Evolutionary conservation across 1,284 basidiomycete genomes (phyloP).

Genomic region (Moesziomyces globuligerus): DNA sequence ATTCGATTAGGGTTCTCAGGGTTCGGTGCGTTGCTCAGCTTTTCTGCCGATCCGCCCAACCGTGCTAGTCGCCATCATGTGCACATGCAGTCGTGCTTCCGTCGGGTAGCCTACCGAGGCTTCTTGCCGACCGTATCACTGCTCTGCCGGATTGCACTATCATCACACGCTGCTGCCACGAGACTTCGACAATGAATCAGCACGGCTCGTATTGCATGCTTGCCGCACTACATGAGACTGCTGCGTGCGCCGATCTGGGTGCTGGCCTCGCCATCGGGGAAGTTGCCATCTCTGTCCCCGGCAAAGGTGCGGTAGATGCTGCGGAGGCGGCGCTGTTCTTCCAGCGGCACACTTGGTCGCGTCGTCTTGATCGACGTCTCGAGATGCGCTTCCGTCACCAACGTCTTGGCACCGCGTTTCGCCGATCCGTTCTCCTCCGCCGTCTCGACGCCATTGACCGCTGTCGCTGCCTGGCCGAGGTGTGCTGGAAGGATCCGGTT

Average conservation of each 20-base stretch:
- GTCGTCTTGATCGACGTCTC: slow-evolving; percentile 56
- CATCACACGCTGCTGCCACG: too few species aligned
- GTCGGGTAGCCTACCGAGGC: too few species aligned
- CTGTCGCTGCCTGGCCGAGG: slow-evolving; percentile 3
- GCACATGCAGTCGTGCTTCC: too few species aligned
- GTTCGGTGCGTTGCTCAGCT: too few species aligned
- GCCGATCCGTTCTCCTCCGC: background rate
- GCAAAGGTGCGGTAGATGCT: slow-evolving; percentile 61
- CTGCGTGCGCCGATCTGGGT: slow-evolving; percentile 57
- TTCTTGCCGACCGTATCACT: too few species aligned
- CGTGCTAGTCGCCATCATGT: too few species aligned
- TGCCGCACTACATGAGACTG: slow-evolving; percentile 57
- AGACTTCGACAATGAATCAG: too few species aligned
- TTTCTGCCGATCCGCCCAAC: too few species aligned
- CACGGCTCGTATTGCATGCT: background rate
- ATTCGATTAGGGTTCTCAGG: too few species aligned
- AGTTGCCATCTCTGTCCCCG: slow-evolving; percentile 59
- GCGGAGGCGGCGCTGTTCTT: slow-evolving; percentile 54
- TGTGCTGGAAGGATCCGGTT: slow-evolving; percentile 9
- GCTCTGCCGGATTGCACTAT: too few species aligned
- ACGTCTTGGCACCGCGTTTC: slow-evolving; percentile 17
- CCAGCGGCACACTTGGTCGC: slow-evolving; percentile 59
- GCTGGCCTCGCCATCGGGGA: slow-evolving; percentile 61
- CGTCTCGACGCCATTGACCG: slow-evolving; percentile 3
- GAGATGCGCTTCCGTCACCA: slow-evolving; percentile 55